Conservation (phyloP, 306 rosid genomes). For the Citrullus mucosospermus region DNA sequence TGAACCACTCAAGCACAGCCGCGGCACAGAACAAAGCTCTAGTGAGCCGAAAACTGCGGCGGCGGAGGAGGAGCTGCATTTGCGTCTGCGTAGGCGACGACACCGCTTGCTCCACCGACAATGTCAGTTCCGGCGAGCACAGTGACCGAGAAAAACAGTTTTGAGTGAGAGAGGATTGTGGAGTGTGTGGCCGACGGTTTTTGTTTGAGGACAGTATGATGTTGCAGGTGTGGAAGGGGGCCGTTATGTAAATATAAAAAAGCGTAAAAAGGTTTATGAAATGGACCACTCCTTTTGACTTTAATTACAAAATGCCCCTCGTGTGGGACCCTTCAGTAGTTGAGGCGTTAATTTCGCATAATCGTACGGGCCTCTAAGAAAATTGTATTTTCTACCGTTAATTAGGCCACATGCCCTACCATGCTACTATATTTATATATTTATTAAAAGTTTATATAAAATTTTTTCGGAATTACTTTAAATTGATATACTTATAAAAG, state of each 20-base stretch:
- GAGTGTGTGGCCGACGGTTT: conserved; percentile 30
- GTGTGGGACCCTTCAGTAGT: conserved; percentile 33
- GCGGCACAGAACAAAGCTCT: conserved; percentile 5
- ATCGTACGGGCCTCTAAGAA: conserved; percentile 6
- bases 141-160: conserved; percentile 10
- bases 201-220: background rate
- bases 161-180: background rate
- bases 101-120: conserved; percentile 12
- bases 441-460: too few relatives aligned
- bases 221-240: background rate
- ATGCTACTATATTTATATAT: background rate
- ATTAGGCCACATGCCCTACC: background rate
- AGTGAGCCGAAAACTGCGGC: conserved; percentile 7
- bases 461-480: too few relatives aligned
- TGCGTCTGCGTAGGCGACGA: background rate
- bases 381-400: conserved; percentile 16
- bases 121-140: background rate
- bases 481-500: too few relatives aligned
- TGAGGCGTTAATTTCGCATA: conserved; percentile 46
- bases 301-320: conserved; percentile 30
- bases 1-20: background rate
- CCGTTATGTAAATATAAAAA: background rate
- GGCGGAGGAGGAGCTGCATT: conserved; percentile 31
- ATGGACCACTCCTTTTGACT: background rate
- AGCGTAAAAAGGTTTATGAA: background rate